Percentiles rank a stretch among this genome's conserved stretches.
Evolutionary conservation across 140 eudicot genomes (phyloP).

Genomic region (Ambrosia hybrid): DNA sequence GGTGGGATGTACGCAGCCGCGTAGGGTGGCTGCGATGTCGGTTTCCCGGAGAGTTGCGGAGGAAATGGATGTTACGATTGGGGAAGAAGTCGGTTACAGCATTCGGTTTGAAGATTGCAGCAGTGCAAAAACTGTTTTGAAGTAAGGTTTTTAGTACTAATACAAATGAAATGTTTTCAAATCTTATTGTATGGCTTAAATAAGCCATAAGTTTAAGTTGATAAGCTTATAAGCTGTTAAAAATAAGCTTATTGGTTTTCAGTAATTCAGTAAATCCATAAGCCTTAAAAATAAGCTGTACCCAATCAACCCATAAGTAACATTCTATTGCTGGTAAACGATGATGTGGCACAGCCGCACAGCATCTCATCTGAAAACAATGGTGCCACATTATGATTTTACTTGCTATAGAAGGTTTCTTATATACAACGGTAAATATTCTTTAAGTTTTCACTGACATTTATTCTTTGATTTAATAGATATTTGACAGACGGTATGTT

Average conservation of each 20-base stretch:
- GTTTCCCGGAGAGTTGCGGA: slow-evolving; percentile 97
- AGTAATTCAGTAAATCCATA: too few species aligned
- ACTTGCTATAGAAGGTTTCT: too few species aligned
- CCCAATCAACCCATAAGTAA: neutral
- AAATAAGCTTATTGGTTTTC: too few species aligned
- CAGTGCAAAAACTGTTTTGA: slow-evolving; percentile 77
- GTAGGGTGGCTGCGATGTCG: slow-evolving; percentile 99
- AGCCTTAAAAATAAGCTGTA: neutral
- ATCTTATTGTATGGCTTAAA: neutral
- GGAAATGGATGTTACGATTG: slow-evolving; percentile 95
- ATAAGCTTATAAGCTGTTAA: too few species aligned
- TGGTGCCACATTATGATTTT: neutral
- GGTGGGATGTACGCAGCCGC: slow-evolving; percentile 96
- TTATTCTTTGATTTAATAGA: slow-evolving; percentile 29
- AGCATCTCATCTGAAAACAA: neutral
- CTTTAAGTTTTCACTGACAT: neutral
- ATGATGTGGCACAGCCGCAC: neutral
- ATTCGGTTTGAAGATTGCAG: slow-evolving; percentile 96
- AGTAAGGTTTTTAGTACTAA: slow-evolving; percentile 40
- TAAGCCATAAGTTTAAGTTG: too few species aligned
- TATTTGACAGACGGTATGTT: slow-evolving; percentile 98
- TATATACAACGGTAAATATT: too few species aligned
- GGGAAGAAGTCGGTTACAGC: slow-evolving; percentile 97
- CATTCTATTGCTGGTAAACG: neutral
- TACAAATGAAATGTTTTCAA: neutral